These are phyloP conservation scores for Rhamnella rubrinervis DNA, from an alignment of 331 rosid species.

Conservation along the genomic window DNA sequence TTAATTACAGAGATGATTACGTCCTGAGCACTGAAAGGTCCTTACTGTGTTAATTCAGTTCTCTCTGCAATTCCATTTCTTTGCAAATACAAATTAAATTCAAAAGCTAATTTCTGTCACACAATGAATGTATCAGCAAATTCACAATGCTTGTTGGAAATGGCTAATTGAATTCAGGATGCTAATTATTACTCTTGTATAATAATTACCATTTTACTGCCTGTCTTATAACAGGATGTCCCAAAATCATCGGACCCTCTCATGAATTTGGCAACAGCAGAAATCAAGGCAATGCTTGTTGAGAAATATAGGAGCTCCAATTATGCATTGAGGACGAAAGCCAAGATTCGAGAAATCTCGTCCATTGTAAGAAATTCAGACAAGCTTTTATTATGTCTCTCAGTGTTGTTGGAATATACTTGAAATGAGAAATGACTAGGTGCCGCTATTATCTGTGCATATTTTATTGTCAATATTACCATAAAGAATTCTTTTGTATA, in stretches of 20 bases:
- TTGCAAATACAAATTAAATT: no score
- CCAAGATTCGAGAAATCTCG: slow-evolving; percentile 62
- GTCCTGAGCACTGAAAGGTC: no score
- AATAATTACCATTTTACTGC: not conserved
- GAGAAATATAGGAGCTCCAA: slow-evolving; percentile 72
- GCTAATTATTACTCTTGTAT: not conserved
- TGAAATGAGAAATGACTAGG: not conserved
- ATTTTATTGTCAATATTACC: no score
- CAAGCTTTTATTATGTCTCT: not conserved
- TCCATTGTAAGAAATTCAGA: slow-evolving; percentile 49
- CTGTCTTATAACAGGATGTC: slow-evolving; percentile 22
- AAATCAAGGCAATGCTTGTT: slow-evolving; percentile 69
- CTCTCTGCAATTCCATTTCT: no score
- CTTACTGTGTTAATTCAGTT: no score
- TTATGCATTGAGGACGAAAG: slow-evolving; percentile 54
- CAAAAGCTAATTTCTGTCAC: no score
- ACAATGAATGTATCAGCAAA: no score
- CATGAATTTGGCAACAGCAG: slow-evolving; percentile 69
- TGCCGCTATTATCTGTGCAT: no score
- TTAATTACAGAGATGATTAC: no score
- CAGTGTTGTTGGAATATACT: not conserved
- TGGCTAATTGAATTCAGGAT: not conserved
- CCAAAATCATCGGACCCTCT: slow-evolving; percentile 69
- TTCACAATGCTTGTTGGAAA: no score
- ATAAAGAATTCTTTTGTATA: no score